Percentiles rank a stretch among this genome's conserved stretches.
Conservation (phyloP, 257 asterid species). For the Hygrophila difformis region DNA sequence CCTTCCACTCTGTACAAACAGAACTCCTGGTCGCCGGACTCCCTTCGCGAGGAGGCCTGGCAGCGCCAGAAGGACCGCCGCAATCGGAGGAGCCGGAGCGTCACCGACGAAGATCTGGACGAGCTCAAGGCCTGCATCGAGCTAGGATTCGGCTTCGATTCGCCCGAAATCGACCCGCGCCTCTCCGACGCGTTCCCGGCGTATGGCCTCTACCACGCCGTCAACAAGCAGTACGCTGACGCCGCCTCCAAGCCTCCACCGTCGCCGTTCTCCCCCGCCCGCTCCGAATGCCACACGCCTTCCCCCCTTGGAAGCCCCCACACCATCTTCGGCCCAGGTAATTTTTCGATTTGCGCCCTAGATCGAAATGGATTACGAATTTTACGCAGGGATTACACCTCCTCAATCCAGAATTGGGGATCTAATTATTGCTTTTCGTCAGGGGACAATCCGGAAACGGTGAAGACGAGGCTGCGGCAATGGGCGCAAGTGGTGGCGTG, state of each 20-base stretch:
- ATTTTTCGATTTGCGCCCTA: too few species aligned
- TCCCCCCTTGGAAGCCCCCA: conserved; percentile 52
- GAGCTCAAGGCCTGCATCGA: conserved; percentile 73
- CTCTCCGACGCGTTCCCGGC: conserved; percentile 69
- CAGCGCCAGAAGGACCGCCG: conserved; percentile 43
- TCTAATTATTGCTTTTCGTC: neutral
- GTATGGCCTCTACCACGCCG: conserved; percentile 53
- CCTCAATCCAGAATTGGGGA: too few species aligned
- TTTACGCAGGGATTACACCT: too few species aligned
- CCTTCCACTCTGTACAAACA: conserved; percentile 37
- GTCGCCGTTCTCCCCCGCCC: conserved; percentile 18
- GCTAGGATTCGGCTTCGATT: conserved; percentile 67
- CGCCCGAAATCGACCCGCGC: conserved; percentile 60
- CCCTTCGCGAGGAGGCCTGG: conserved; percentile 67
- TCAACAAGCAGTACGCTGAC: conserved; percentile 42
- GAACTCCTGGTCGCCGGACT: conserved; percentile 68
- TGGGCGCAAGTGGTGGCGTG: conserved; percentile 87
- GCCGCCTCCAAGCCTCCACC: conserved; percentile 24
- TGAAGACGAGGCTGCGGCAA: conserved; percentile 66
- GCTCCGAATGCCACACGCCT: conserved; percentile 33
- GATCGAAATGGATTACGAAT: too few species aligned
- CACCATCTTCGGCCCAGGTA: conserved; percentile 50
- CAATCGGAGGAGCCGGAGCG: conserved; percentile 39
- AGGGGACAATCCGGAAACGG: conserved; percentile 59
- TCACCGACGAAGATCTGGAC: conserved; percentile 78